phyloP scores from a whole-genome alignment of 225 moss, liverwort and hornwort genomes.

The Sphagnum tenellum region DNA sequence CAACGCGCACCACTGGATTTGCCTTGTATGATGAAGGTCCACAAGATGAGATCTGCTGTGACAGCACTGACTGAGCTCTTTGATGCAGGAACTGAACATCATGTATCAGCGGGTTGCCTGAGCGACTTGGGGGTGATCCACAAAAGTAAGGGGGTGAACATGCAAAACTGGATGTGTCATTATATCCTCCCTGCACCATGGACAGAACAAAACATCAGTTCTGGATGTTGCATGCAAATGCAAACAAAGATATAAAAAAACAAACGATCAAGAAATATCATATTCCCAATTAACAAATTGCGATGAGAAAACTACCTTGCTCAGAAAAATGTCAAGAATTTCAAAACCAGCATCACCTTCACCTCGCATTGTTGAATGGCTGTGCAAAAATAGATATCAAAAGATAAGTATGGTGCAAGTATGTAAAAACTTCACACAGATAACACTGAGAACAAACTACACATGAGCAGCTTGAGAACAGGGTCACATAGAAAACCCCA shows the following conservation, averaged over 20 bases:
- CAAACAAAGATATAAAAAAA: neutral
- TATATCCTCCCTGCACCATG: conserved; percentile 64
- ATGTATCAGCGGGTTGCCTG: conserved; percentile 87
- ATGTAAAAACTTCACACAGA: no score
- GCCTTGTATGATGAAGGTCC: conserved; percentile 49
- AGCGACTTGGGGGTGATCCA: conserved; percentile 82
- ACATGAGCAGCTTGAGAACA: no score
- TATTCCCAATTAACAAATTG: no score
- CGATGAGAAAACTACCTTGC: conserved; percentile 35
- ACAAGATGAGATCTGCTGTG: conserved; percentile 57
- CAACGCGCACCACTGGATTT: conserved; percentile 79
- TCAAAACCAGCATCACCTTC: conserved; percentile 92
- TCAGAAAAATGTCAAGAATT: conserved; percentile 85
- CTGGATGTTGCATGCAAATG: neutral
- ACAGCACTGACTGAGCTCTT: conserved; percentile 61
- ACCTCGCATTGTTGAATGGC: conserved; percentile 52
- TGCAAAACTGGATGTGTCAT: conserved; percentile 74
- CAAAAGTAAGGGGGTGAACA: conserved; percentile 96
- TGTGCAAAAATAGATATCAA: conserved; percentile 13
- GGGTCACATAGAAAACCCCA: no score
- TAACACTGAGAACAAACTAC: no score
- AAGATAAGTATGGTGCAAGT: no score
- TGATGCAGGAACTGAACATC: conserved; percentile 94
- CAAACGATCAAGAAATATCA: neutral
- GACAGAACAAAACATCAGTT: neutral